These are phyloP conservation scores for Alternaria triticimaculans DNA, from an alignment of 2,329 filamentous ascomycete genomes.

Conservation along the genomic window DNA sequence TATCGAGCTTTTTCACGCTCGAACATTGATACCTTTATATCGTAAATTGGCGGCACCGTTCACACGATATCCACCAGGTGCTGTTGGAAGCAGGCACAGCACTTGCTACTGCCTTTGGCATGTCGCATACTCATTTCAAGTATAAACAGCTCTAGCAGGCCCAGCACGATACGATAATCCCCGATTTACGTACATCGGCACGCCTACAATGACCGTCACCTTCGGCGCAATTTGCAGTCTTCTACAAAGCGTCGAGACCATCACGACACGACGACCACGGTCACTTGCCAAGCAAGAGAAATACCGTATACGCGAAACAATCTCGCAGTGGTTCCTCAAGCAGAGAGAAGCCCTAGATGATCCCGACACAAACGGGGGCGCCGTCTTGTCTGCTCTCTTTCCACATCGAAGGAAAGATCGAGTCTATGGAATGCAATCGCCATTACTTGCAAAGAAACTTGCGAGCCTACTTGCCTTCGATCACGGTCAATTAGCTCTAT, in stretches of 20 bases:
- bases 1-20: background rate
- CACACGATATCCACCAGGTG: background rate
- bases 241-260: slow-evolving; percentile 69
- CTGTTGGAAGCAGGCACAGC: background rate
- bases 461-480: slow-evolving; percentile 71
- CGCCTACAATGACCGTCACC: slow-evolving; percentile 63
- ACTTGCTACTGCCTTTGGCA: background rate
- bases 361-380: slow-evolving; percentile 63
- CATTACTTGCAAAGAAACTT: slow-evolving; percentile 70
- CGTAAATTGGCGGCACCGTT: background rate
- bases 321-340: slow-evolving; percentile 72
- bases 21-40: background rate
- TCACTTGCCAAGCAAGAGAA: slow-evolving; percentile 43
- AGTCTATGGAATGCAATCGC: slow-evolving; percentile 73
- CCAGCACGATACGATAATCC: background rate
- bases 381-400: slow-evolving; percentile 76
- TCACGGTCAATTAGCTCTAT: slow-evolving; percentile 63
- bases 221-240: slow-evolving; percentile 78
- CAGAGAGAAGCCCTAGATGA: slow-evolving; percentile 67
- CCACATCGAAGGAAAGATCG: slow-evolving; percentile 79
- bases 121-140: background rate
- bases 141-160: background rate
- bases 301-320: slow-evolving; percentile 41
- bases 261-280: slow-evolving; percentile 52
- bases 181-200: background rate